Conservation (phyloP, 257 asterid species). For the Salvia hispanica region DNA sequence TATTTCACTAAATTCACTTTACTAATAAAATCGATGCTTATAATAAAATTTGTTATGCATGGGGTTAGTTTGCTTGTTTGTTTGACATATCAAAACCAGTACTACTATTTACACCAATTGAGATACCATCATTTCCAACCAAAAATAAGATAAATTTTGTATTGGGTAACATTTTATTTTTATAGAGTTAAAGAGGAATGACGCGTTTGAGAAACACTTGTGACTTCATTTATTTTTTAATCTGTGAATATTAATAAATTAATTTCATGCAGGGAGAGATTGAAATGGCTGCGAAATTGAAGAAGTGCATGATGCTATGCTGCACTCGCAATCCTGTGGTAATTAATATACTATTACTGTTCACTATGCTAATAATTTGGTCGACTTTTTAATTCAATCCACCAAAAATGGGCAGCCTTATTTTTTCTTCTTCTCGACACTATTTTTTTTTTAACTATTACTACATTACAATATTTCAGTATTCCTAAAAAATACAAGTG, state of each 20-base stretch:
- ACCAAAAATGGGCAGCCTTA: neutral
- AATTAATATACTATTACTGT: constrained; percentile 25
- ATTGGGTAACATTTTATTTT: neutral
- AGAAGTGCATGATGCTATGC: constrained; percentile 65
- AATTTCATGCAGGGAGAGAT: constrained; percentile 26
- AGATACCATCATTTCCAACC: neutral
- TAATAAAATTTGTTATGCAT: neutral
- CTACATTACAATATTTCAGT: too few species aligned
- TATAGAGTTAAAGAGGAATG: neutral
- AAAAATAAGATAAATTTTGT: neutral
- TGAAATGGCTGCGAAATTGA: constrained; percentile 66
- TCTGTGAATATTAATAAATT: neutral
- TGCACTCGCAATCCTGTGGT: constrained; percentile 57
- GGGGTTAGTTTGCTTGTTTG: neutral
- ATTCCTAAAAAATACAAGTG: too few species aligned
- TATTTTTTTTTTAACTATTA: too few species aligned
- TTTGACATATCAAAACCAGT: neutral
- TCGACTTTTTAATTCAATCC: neutral
- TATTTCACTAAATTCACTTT: neutral
- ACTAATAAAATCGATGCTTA: neutral
- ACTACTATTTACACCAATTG: too few species aligned
- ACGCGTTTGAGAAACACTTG: neutral
- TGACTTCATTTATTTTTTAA: neutral
- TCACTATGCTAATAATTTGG: too few species aligned
- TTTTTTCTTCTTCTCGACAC: too few species aligned